Percentiles rank a stretch among this genome's conserved stretches.
These are phyloP conservation scores for Lasiodiplodia theobromae DNA, from an alignment of 2,329 filamentous ascomycete genomes.

Conservation along the genomic window DNA sequence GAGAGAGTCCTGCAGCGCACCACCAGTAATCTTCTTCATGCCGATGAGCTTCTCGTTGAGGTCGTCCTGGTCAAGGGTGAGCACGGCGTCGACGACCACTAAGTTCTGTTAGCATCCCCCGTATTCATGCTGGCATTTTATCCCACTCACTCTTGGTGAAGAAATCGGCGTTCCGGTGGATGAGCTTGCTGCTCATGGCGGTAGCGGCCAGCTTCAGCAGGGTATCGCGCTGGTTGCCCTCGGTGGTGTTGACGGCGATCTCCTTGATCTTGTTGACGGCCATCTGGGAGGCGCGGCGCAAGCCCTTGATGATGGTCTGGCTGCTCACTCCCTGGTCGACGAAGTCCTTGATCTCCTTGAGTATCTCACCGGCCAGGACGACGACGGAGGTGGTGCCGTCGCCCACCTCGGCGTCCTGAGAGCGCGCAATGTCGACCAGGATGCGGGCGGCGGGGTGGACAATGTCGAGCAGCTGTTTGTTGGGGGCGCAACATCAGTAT, in stretches of 20 bases:
- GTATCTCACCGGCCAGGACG: constrained; percentile 93
- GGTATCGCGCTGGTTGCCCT: constrained; percentile 85
- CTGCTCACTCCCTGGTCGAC: constrained; percentile 97
- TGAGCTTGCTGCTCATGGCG: constrained; percentile 99
- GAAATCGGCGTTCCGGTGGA: constrained; percentile 95
- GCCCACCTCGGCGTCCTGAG: constrained; percentile 98
- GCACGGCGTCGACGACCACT: constrained; percentile 98
- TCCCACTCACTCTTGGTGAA: constrained; percentile 87
- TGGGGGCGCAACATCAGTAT: background rate
- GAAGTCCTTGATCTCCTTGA: constrained; percentile 95
- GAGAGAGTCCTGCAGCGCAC: constrained; percentile 92
- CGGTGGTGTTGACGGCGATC: constrained; percentile 85
- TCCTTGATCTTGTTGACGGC: constrained; percentile 99
- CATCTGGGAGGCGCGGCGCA: constrained; percentile 85
- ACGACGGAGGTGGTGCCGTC: constrained; percentile 98
- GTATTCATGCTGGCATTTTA: background rate
- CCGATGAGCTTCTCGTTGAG: constrained; percentile 98
- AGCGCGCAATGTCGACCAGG: constrained; percentile 96
- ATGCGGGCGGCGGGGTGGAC: constrained; percentile 97
- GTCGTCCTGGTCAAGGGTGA: constrained; percentile 94
- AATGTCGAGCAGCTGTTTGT: constrained; percentile 89
- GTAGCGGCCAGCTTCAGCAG: constrained; percentile 88
- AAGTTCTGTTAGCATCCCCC: constrained; percentile 23
- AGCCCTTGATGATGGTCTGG: constrained; percentile 95
- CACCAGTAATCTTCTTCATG: constrained; percentile 97